These are phyloP conservation scores for Cryptosporidium meleagridis DNA, from an alignment of 169 alveolate species.

Conservation along the genomic window DNA sequence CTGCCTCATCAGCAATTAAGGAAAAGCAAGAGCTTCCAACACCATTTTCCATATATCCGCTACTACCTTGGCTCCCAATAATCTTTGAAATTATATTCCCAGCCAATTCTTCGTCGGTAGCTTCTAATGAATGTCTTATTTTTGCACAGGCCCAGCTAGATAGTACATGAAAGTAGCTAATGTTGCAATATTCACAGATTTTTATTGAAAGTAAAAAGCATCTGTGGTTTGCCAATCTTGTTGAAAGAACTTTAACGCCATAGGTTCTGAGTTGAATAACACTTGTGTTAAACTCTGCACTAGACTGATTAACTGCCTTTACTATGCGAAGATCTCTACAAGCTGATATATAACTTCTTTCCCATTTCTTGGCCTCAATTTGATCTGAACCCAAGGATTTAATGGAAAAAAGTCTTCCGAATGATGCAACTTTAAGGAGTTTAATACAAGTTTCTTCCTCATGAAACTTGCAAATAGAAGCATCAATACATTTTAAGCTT, in stretches of 20 bases:
- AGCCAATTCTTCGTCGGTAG: constrained; percentile 82
- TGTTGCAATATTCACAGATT: constrained; percentile 83
- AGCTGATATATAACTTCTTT: constrained; percentile 36
- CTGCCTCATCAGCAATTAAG: constrained; percentile 78
- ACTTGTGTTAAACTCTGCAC: constrained; percentile 56
- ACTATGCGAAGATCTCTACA: constrained; percentile 70
- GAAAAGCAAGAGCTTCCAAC: constrained; percentile 41
- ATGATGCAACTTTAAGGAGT: constrained; percentile 54
- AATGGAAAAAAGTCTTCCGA: constrained; percentile 40
- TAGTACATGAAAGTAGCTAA: constrained; percentile 76
- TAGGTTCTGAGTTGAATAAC: constrained; percentile 36
- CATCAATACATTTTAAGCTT: constrained; percentile 81
- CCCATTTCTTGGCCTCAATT: constrained; percentile 33
- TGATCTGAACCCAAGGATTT: constrained; percentile 1
- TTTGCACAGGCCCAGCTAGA: constrained; percentile 82
- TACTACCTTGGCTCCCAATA: constrained; percentile 24
- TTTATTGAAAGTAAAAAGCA: constrained; percentile 81
- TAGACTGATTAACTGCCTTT: constrained; percentile 38
- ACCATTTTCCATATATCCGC: neutral
- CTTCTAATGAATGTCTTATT: constrained; percentile 77
- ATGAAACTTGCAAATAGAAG: constrained; percentile 81
- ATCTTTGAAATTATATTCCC: constrained; percentile 24
- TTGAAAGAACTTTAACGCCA: constrained; percentile 37
- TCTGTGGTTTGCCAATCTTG: constrained; percentile 63
- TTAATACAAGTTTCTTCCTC: constrained; percentile 73